Evolutionary conservation across 352 stramenopile genomes (phyloP), one percentile per base, ranked within the genome.

Genomic region (Pythium phragmitis): DNA sequence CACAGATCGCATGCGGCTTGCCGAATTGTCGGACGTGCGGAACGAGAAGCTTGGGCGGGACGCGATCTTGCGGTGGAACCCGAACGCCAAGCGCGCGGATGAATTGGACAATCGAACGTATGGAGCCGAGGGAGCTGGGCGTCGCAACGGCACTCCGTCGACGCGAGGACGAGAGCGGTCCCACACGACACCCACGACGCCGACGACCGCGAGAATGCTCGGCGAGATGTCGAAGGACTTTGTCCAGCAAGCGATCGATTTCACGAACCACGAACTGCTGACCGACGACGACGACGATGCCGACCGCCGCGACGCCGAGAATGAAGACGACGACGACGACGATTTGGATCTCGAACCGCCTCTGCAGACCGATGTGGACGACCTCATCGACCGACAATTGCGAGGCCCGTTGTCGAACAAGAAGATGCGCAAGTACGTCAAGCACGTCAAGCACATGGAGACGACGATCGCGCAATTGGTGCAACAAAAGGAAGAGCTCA

Each of bases 391-490:
- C 12, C 65, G 49, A 4, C 55, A 67, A 39, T 41, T 67, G 62
- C 62, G 61, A 2, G 69, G 67, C 13, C 47, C 37, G 2, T 69
- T 70, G 39, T 84, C 77, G 14, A 72, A 76, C 5, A 67, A 83
- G 48, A 74, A 87, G 48, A 67, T 92, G 56, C 76, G 72, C 48
- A 88, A 70, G 45, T 92, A 63, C 45, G 56, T 48, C 13, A 63
- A 55, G 23, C 56, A 91, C 62, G 79, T 91, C 52, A 80, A 85
- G 57, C 84, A 92, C 57, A 90, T 92, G 81, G 81, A 92, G 63
- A 79, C 82, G 49, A 92, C 84, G 6, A 89, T 92, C 36, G 80
- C 80, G 16, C 79, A 89, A 67, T 67, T 92, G 21, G 81, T 89
- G 55, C 78, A 89, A 60, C 81, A 92, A 58, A 89, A 89, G 59